Percentiles rank a stretch among this genome's conserved stretches.
phyloP scores from a whole-genome alignment of 257 asterid species.

The Scutellaria barbata region DNA sequence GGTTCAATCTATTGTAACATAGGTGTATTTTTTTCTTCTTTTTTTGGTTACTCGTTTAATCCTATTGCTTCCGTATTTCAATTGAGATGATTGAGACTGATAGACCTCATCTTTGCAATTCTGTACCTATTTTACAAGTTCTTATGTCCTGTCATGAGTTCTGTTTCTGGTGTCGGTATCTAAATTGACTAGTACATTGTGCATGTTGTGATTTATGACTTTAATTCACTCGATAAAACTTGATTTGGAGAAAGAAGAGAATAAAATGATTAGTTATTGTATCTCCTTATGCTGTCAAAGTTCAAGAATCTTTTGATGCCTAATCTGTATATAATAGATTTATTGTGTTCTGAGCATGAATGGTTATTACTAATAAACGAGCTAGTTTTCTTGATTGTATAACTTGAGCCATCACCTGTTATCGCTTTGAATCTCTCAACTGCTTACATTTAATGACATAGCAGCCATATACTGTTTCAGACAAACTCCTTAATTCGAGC shows the following conservation, averaged over 20 bases:
- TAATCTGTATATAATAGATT: neutral
- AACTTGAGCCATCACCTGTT: too few species aligned
- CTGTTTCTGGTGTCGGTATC: neutral
- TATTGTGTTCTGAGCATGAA: neutral
- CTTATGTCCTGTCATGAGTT: neutral
- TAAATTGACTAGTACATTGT: neutral
- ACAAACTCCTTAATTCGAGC: too few species aligned
- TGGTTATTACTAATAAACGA: too few species aligned
- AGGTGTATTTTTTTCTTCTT: neutral
- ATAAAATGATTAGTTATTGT: neutral
- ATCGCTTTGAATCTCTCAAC: too few species aligned
- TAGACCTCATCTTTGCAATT: neutral
- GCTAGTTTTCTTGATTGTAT: neutral
- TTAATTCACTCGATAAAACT: neutral
- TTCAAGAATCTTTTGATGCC: conserved; percentile 7
- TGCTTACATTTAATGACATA: neutral
- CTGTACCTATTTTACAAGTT: conserved; percentile 10
- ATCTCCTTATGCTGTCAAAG: too few species aligned
- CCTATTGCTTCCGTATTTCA: neutral
- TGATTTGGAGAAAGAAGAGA: neutral
- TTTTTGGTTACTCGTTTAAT: conserved; percentile 4
- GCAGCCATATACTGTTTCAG: neutral
- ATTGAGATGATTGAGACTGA: neutral
- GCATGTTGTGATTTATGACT: neutral
- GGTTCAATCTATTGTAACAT: conserved; percentile 1